Evolutionary conservation across 2,329 filamentous ascomycete genomes (phyloP).

Genomic region (Aspergillus amoenus): DNA sequence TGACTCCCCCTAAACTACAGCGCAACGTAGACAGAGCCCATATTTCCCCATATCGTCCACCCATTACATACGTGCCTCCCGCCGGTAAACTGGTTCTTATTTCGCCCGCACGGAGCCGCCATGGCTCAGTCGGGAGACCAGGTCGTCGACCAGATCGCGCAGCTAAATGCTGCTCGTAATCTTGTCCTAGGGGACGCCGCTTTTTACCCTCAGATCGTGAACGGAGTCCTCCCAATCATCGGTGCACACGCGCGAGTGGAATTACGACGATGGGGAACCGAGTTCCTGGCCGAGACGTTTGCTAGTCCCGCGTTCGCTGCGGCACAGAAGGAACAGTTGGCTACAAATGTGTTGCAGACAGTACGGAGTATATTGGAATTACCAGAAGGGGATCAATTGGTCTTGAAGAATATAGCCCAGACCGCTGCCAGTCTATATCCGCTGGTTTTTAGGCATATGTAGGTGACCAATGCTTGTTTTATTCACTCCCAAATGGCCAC

Average conservation of each 20-base stretch:
- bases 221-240: slow-evolving; percentile 89
- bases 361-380: slow-evolving; percentile 69
- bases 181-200: slow-evolving; percentile 82
- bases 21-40: slow-evolving; percentile 14
- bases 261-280: slow-evolving; percentile 90
- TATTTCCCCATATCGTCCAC: background rate
- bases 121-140: slow-evolving; percentile 59
- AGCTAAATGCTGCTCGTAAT: slow-evolving; percentile 86
- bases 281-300: slow-evolving; percentile 95
- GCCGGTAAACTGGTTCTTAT: slow-evolving; percentile 4
- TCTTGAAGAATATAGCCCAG: slow-evolving; percentile 84
- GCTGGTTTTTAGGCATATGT: slow-evolving; percentile 90
- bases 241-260: slow-evolving; percentile 71
- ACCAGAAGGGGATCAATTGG: slow-evolving; percentile 72
- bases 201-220: slow-evolving; percentile 89
- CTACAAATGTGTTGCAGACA: slow-evolving; percentile 73
- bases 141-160: slow-evolving; percentile 74
- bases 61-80: background rate
- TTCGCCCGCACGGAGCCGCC: slow-evolving; percentile 25
- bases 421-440: slow-evolving; percentile 91
- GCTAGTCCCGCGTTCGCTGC: slow-evolving; percentile 79
- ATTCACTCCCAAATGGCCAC: slow-evolving; percentile 12
- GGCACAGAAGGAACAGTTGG: slow-evolving; percentile 77
- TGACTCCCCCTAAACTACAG: background rate
- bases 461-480: slow-evolving; percentile 51